Conservation (phyloP, 2,329 filamentous ascomycete genomes). For the Ceratocystis lukuohia region DNA sequence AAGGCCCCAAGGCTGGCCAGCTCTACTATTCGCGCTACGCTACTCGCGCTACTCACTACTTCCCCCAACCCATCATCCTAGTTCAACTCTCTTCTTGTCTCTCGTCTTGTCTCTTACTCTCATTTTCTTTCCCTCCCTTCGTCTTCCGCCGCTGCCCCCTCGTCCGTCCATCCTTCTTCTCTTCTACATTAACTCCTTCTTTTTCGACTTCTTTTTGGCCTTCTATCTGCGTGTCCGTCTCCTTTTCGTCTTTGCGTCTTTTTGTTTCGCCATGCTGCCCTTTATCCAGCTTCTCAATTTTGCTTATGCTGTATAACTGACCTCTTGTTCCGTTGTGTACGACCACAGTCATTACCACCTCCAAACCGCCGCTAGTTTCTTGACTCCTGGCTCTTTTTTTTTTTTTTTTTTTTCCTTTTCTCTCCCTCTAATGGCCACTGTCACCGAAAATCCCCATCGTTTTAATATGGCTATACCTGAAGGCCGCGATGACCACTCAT, state of each 20-base stretch:
- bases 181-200: conserved; percentile 2
- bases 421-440: conserved; percentile 19
- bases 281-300: neutral
- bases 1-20: neutral
- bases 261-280: neutral
- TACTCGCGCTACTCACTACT: neutral
- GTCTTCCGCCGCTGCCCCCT: neutral
- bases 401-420: neutral
- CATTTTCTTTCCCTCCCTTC: conserved; percentile 10
- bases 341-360: neutral
- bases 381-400: neutral
- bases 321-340: neutral
- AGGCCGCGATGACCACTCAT: conserved; percentile 15
- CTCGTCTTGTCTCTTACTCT: neutral
- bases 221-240: neutral
- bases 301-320: neutral
- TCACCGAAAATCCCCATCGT: conserved; percentile 20
- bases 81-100: neutral
- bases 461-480: conserved; percentile 15
- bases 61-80: conserved; percentile 9
- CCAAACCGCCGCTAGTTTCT: neutral
- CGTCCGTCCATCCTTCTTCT: neutral
- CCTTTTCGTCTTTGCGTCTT: neutral
- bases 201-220: neutral
- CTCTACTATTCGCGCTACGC: too few relatives aligned